Evolutionary conservation across 148 eudicot species (phyloP).

Genomic region (Rhododendron simsii): DNA sequence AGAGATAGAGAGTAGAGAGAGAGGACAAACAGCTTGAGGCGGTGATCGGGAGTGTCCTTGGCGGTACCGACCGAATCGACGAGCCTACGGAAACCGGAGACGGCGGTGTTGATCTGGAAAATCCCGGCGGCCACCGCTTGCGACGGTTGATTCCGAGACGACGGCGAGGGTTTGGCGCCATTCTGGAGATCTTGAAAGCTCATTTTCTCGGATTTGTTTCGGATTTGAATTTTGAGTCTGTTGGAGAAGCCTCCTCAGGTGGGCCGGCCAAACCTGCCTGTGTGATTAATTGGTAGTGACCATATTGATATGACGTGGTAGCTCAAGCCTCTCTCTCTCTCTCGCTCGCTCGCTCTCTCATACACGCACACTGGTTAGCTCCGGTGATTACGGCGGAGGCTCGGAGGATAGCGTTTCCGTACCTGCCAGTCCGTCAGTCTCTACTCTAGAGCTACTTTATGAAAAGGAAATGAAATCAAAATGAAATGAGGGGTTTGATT

Average conservation of each 20-base stretch:
- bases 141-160: conserved; percentile 32
- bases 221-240: not conserved
- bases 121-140: conserved; percentile 56
- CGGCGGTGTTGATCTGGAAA: conserved; percentile 66
- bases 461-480: not conserved
- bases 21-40: conserved; percentile 45
- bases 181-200: conserved; percentile 60
- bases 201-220: conserved; percentile 14
- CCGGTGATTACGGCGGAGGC: not conserved
- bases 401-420: not conserved
- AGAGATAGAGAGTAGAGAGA: not conserved
- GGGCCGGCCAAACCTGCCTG: not conserved
- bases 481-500: not conserved
- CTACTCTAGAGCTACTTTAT: not conserved
- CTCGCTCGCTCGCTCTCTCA: too few relatives aligned
- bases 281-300: not conserved
- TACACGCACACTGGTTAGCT: not conserved
- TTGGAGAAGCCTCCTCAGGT: not conserved
- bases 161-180: conserved; percentile 32
- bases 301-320: not conserved
- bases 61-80: conserved; percentile 53
- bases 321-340: not conserved
- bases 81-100: conserved; percentile 52
- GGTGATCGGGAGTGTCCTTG: conserved; percentile 63
- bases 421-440: not conserved